These are phyloP conservation scores for Aspergillus leporis DNA, from an alignment of 495 filamentous ascomycete species.

Conservation along the genomic window DNA sequence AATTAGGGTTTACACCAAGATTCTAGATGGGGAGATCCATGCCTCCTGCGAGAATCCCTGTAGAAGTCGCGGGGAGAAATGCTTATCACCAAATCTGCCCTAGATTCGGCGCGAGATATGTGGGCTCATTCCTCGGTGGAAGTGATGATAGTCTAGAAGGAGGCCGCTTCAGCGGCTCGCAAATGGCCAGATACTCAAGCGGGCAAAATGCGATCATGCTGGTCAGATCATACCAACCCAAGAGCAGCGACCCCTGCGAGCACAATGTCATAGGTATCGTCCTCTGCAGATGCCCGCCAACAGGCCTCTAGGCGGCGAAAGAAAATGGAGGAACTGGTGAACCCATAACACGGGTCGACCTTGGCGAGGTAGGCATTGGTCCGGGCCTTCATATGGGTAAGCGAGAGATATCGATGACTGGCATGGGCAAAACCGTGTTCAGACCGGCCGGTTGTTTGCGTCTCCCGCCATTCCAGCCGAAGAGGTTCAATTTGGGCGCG, in stretches of 20 bases:
- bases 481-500: conserved; percentile 51
- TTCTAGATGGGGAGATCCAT: no score
- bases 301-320: conserved; percentile 29
- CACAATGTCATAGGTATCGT: conserved; percentile 38
- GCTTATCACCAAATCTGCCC: no score
- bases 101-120: no score
- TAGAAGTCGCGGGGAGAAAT: no score
- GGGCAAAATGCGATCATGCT: no score
- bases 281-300: conserved; percentile 27
- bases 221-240: conserved; percentile 32
- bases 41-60: no score
- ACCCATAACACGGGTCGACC: conserved; percentile 49
- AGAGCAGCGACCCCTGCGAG: conserved; percentile 45
- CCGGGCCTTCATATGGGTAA: conserved; percentile 33
- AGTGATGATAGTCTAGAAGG: no score
- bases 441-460: conserved; percentile 27
- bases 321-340: conserved; percentile 40
- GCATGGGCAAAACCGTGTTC: conserved; percentile 1
- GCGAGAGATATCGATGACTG: conserved; percentile 38
- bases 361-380: conserved; percentile 47
- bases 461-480: conserved; percentile 53
- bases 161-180: no score
- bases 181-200: no score
- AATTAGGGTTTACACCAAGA: no score
- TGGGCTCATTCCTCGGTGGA: no score